Percentiles rank a stretch among this genome's conserved stretches.
These are phyloP conservation scores for Kuraishia hungarica DNA, from an alignment of 805 yeast species.

Conservation along the genomic window DNA sequence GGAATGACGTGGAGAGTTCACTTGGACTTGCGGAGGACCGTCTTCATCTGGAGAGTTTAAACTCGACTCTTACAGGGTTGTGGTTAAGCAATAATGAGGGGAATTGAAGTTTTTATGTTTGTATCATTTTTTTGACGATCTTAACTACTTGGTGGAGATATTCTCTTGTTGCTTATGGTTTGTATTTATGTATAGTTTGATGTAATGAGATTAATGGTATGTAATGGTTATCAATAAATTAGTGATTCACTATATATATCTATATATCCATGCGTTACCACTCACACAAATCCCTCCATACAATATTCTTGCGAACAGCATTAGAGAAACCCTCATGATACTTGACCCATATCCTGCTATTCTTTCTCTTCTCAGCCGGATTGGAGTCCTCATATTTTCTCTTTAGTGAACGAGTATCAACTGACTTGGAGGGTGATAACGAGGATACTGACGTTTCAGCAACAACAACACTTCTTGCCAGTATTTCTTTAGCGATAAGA, in stretches of 20 bases:
- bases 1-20: not conserved
- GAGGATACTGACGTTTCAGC: slow-evolving; percentile 24
- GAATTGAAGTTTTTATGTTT: not conserved
- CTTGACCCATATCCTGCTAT: slow-evolving; percentile 67
- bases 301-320: slow-evolving; percentile 78
- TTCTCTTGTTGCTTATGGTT: not conserved
- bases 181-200: not conserved
- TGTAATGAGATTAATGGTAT: not conserved
- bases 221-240: not conserved
- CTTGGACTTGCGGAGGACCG: not conserved
- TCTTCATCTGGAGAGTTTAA: not conserved
- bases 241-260: too few relatives aligned
- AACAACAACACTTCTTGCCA: slow-evolving; percentile 2
- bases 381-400: slow-evolving; percentile 27
- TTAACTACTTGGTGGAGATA: too few relatives aligned
- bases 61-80: not conserved
- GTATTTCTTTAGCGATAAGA: slow-evolving; percentile 2
- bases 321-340: slow-evolving; percentile 88
- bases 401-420: slow-evolving; percentile 18
- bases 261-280: not conserved
- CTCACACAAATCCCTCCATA: slow-evolving; percentile 61
- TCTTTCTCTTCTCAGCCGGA: slow-evolving; percentile 12
- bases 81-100: not conserved
- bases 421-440: slow-evolving; percentile 15
- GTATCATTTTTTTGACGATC: not conserved